phyloP scores from a whole-genome alignment of 129 eudicot genomes.

The Flaveria trinervia region DNA sequence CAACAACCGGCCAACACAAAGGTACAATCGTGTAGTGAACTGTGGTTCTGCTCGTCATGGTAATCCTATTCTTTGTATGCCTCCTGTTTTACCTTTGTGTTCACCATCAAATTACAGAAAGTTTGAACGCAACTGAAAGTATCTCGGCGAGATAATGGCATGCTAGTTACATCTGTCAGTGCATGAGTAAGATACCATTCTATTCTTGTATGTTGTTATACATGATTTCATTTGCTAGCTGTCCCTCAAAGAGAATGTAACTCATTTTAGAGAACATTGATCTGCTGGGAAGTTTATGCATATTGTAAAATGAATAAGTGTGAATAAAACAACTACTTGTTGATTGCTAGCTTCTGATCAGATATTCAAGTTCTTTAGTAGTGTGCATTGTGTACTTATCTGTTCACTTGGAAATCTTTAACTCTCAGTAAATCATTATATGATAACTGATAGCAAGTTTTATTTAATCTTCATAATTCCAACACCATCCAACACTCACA shows the following conservation, averaged over 20 bases:
- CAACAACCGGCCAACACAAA: constrained; percentile 21
- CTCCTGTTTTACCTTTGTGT: constrained; percentile 37
- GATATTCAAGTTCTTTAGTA: constrained; percentile 7
- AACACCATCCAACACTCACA: not conserved
- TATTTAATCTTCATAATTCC: not conserved
- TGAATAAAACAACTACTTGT: constrained; percentile 27
- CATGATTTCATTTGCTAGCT: constrained; percentile 5
- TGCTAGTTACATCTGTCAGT: constrained; percentile 35
- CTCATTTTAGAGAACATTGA: constrained; percentile 14
- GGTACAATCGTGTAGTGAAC: constrained; percentile 32
- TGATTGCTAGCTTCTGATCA: constrained; percentile 21
- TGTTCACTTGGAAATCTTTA: not conserved
- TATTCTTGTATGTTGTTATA: constrained; percentile 21
- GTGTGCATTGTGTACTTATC: constrained; percentile 2
- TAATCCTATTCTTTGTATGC: constrained; percentile 34
- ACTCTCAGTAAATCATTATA: not conserved
- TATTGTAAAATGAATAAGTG: constrained; percentile 25
- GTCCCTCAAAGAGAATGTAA: constrained; percentile 18
- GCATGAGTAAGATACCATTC: not conserved
- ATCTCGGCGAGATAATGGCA: constrained; percentile 4
- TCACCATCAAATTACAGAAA: constrained; percentile 30
- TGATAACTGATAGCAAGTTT: constrained; percentile 9
- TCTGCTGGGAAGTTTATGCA: constrained; percentile 19
- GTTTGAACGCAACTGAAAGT: constrained; percentile 28
- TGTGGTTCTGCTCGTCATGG: constrained; percentile 28